Percentiles rank a stretch among this genome's conserved stretches.
phyloP scores from a whole-genome alignment of 176 grass and related monocot genomes.

The Musa acuminata region DNA sequence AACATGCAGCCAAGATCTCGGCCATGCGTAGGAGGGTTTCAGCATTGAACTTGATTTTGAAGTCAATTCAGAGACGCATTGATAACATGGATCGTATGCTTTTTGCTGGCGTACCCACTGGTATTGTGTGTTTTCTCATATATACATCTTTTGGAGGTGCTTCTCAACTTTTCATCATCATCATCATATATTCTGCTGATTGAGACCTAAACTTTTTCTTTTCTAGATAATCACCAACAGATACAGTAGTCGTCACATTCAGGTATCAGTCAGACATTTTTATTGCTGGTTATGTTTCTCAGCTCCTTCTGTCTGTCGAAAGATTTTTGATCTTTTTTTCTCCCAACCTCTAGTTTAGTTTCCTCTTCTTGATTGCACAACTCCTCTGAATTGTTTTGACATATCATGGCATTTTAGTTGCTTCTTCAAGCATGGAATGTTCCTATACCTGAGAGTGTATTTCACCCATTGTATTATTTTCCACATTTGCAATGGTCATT shows the following conservation, averaged over 20 bases:
- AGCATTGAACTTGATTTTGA: conserved; percentile 75
- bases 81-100: conserved; percentile 75
- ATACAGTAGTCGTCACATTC: not conserved
- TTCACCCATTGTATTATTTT: no score
- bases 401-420: no score
- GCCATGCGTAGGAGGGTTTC: conserved; percentile 68
- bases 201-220: not conserved
- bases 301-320: no score
- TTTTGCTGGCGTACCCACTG: conserved; percentile 43
- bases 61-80: conserved; percentile 72
- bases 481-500: no score
- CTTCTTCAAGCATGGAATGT: no score
- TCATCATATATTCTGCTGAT: not conserved
- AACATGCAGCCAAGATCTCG: conserved; percentile 70
- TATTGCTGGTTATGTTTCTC: not conserved
- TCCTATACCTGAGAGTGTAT: no score
- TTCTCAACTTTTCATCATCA: no score
- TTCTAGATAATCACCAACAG: not conserved
- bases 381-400: no score
- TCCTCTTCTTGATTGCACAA: no score
- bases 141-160: no score
- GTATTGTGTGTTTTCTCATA: conserved; percentile 21
- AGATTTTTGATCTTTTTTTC: no score
- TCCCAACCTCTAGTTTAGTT: no score
- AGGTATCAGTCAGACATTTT: not conserved